Percentiles rank a stretch among this genome's conserved stretches.
These are phyloP conservation scores for Aureobasidium pullulans DNA, from an alignment of 2,329 filamentous ascomycete genomes.

Conservation along the genomic window DNA sequence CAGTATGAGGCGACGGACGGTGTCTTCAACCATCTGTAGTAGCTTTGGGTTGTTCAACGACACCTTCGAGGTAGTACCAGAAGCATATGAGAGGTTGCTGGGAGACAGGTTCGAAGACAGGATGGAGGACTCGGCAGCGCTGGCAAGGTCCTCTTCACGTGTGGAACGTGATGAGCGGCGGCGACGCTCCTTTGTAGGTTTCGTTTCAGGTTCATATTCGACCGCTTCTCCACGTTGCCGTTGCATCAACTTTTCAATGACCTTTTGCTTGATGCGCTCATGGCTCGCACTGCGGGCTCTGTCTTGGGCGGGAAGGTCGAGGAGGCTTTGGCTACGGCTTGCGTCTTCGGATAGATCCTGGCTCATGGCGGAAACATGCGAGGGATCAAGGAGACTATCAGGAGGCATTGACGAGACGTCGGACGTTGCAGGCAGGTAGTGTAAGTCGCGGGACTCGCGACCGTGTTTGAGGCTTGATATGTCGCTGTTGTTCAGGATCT, in stretches of 20 bases:
- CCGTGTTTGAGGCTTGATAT: slow-evolving; percentile 43
- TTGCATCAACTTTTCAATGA: slow-evolving; percentile 57
- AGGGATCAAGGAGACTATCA: slow-evolving; percentile 59
- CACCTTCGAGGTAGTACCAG: slow-evolving; percentile 45
- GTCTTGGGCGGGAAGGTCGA: slow-evolving; percentile 51
- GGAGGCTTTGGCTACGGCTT: slow-evolving; percentile 26
- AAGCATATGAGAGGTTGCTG: slow-evolving; percentile 52
- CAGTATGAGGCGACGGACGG: slow-evolving; percentile 79
- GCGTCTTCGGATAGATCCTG: slow-evolving; percentile 36
- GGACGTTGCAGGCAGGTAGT: slow-evolving; percentile 63
- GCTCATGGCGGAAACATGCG: slow-evolving; percentile 37
- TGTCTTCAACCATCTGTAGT: slow-evolving; percentile 86
- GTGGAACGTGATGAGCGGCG: slow-evolving; percentile 39
- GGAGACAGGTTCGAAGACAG: slow-evolving; percentile 50
- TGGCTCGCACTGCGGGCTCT: slow-evolving; percentile 58
- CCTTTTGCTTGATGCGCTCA: slow-evolving; percentile 60
- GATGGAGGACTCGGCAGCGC: slow-evolving; percentile 55
- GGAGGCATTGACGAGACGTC: slow-evolving; percentile 79
- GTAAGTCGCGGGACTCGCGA: slow-evolving; percentile 44
- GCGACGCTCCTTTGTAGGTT: slow-evolving; percentile 24
- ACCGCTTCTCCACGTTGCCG: slow-evolving; percentile 39
- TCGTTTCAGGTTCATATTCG: slow-evolving; percentile 28
- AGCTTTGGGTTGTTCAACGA: slow-evolving; percentile 89
- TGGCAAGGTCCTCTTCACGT: slow-evolving; percentile 43
- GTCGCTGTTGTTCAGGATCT: slow-evolving; percentile 70